Percentiles rank a stretch among this genome's conserved stretches.
These are phyloP conservation scores for Nemania bipapillata DNA, from an alignment of 2,329 filamentous ascomycete species.

Conservation along the genomic window DNA sequence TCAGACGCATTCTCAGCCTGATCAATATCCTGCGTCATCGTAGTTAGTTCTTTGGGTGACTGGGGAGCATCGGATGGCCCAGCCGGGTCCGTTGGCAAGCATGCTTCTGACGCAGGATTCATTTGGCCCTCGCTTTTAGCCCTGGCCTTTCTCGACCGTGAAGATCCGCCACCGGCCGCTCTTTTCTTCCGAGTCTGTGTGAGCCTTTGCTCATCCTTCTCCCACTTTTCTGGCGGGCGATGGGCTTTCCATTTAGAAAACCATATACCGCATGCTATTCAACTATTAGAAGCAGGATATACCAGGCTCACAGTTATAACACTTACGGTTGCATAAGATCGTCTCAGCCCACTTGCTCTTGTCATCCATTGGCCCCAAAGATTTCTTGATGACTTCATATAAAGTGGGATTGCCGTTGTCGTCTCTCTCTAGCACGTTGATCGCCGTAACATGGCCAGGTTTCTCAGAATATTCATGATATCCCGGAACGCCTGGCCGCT, in stretches of 20 bases:
- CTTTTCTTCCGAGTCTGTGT: constrained; percentile 64
- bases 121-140: constrained; percentile 60
- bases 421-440: constrained; percentile 74
- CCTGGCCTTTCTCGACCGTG: constrained; percentile 61
- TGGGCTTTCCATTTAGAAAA: constrained; percentile 87
- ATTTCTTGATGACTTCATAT: constrained; percentile 83
- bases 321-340: constrained; percentile 87
- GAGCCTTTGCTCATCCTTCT: constrained; percentile 67
- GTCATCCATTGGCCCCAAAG: constrained; percentile 69
- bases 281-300: constrained; percentile 31
- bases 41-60: constrained; percentile 45
- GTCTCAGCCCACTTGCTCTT: constrained; percentile 75
- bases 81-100: constrained; percentile 64
- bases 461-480: constrained; percentile 78
- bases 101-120: constrained; percentile 65
- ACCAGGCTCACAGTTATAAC: neutral
- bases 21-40: constrained; percentile 31
- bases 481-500: constrained; percentile 74
- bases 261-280: constrained; percentile 87
- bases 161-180: constrained; percentile 55
- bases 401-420: constrained; percentile 69
- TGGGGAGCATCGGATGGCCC: constrained; percentile 58
- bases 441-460: constrained; percentile 77
- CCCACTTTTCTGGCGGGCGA: constrained; percentile 86
- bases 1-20: constrained; percentile 53